Evolutionary conservation across 495 filamentous ascomycete species (phyloP).

Genomic region (Letharia lupina): DNA sequence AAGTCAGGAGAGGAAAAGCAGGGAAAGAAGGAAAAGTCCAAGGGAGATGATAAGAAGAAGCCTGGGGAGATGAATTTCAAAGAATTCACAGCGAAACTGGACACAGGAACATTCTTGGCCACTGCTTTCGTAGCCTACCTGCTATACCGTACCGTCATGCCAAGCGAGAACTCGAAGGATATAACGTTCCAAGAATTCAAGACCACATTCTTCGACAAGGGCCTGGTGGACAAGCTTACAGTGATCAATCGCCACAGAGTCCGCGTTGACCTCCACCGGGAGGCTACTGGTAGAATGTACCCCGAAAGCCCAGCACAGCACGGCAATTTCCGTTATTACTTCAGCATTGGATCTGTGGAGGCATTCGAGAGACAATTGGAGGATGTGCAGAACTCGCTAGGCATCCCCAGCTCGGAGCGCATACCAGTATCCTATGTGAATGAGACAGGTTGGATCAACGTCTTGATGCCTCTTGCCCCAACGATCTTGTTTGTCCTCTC

Average conservation of each 20-base stretch:
- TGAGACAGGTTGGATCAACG: slow-evolving; percentile 57
- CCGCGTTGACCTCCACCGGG: slow-evolving; percentile 73
- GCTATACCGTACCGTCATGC: slow-evolving; percentile 50
- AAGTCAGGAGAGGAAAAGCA: slow-evolving; percentile 27
- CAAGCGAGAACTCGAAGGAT: slow-evolving; percentile 61
- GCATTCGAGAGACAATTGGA: slow-evolving; percentile 84
- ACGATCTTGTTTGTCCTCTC: slow-evolving; percentile 77
- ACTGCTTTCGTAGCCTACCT: slow-evolving; percentile 54
- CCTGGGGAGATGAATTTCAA: slow-evolving; percentile 31
- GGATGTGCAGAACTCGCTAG: slow-evolving; percentile 75
- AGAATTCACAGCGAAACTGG: slow-evolving; percentile 42
- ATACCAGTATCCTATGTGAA: slow-evolving; percentile 85
- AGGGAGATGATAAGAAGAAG: slow-evolving; percentile 30
- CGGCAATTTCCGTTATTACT: slow-evolving; percentile 75
- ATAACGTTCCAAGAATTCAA: slow-evolving; percentile 97
- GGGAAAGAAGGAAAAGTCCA: slow-evolving; percentile 22
- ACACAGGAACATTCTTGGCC: slow-evolving; percentile 47
- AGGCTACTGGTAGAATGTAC: slow-evolving; percentile 67
- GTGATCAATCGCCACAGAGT: slow-evolving; percentile 67
- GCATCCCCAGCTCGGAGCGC: slow-evolving; percentile 71
- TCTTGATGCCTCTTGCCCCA: slow-evolving; percentile 66
- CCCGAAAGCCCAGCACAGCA: slow-evolving; percentile 70
- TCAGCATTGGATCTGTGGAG: slow-evolving; percentile 90
- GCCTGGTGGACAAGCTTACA: slow-evolving; percentile 85
- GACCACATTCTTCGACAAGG: slow-evolving; percentile 87